Evolutionary conservation across 2,329 filamentous ascomycete genomes (phyloP), one percentile per base, ranked within the genome.

Genomic region (Ciborinia camelliae): DNA sequence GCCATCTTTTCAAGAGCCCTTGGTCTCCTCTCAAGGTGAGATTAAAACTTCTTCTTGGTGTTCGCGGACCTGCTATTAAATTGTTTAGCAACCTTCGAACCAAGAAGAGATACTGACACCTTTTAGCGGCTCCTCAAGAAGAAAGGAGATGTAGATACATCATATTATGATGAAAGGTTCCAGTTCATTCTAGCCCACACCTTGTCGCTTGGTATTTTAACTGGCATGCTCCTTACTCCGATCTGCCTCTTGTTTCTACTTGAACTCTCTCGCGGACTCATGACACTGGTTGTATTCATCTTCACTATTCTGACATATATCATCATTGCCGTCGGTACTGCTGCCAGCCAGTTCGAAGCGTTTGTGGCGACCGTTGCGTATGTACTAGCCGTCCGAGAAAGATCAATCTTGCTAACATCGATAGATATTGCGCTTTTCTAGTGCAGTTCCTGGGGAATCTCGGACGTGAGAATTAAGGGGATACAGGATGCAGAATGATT

Each of bases 281-380:
- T 51, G 48, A 18, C 18, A 10, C 18, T 51, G 26, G 26, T 51
- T 8, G 48, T 51, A 20, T 30, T 51, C 2, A 18, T 51, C 26
- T 51, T 51, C 48, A 51, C 48, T 20, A 30, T 51, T 30, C 7
- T 51, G 15, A 15, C n/a, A 9, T 53, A 53, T 37, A 23, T 52
- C 10, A 32, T 23, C 30, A 32, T 53, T 5, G 32, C 50, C 30
- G 20, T 37, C 18, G 51, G 51, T 14, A 37, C 51, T 6, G 10
- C 51, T 30, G 51, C 51, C 51, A 53, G 20, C 20, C 51, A 53
- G 20, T 53, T 53, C n/a, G 51, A 53, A 53, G 30, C 51, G 37
- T 53, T 53, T 37, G 30, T 37, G 15, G 51, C 51, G 10, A 53
- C 30, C 15, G 51, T 53, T 15, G 51, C 51, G 51, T 53, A 53